phyloP scores from a whole-genome alignment of 2,329 filamentous ascomycete species.

The Hansfordia pulvinata region DNA sequence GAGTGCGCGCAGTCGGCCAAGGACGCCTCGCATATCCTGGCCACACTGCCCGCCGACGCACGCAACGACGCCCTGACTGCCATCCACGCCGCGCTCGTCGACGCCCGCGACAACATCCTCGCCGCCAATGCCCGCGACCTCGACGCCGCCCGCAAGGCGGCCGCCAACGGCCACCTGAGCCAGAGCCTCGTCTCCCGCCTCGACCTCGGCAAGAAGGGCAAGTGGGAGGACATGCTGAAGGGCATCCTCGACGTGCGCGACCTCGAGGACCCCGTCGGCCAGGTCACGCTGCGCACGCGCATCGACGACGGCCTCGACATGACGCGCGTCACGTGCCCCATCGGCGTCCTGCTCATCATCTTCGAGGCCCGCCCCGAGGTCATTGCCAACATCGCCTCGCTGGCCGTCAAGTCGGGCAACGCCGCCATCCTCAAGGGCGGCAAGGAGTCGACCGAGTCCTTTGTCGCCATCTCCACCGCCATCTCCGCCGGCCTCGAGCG shows the following conservation, averaged over 20 bases:
- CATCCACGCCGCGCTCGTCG: slow-evolving; percentile 64
- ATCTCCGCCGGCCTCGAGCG: slow-evolving; percentile 65
- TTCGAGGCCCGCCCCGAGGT: slow-evolving; percentile 97
- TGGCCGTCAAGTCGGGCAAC: slow-evolving; percentile 95
- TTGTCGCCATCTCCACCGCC: slow-evolving; percentile 74
- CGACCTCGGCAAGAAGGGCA: slow-evolving; percentile 74
- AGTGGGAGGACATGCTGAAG: slow-evolving; percentile 96
- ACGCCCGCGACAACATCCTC: slow-evolving; percentile 62
- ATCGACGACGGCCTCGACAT: slow-evolving; percentile 78
- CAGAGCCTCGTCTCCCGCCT: slow-evolving; percentile 77
- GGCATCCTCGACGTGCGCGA: slow-evolving; percentile 80
- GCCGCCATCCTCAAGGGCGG: slow-evolving; percentile 94
- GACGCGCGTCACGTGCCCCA: slow-evolving; percentile 83
- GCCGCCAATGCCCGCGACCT: slow-evolving; percentile 80
- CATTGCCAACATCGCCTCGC: slow-evolving; percentile 91
- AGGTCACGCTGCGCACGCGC: slow-evolving; percentile 67
- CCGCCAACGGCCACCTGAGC: slow-evolving; percentile 61
- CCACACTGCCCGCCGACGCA: slow-evolving; percentile 59
- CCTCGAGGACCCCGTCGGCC: slow-evolving; percentile 85
- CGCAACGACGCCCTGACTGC: slow-evolving; percentile 77
- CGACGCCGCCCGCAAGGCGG: slow-evolving; percentile 57
- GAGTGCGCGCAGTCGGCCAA: slow-evolving; percentile 70
- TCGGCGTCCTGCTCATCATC: slow-evolving; percentile 95
- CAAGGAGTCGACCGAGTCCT: slow-evolving; percentile 92
- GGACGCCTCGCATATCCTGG: slow-evolving; percentile 67